A percentile compares a stretch with the other conserved stretches of the same genome.
Evolutionary conservation across 371 early-diverging fungal genomes (phyloP).

Genomic region (Smittium culicis): DNA sequence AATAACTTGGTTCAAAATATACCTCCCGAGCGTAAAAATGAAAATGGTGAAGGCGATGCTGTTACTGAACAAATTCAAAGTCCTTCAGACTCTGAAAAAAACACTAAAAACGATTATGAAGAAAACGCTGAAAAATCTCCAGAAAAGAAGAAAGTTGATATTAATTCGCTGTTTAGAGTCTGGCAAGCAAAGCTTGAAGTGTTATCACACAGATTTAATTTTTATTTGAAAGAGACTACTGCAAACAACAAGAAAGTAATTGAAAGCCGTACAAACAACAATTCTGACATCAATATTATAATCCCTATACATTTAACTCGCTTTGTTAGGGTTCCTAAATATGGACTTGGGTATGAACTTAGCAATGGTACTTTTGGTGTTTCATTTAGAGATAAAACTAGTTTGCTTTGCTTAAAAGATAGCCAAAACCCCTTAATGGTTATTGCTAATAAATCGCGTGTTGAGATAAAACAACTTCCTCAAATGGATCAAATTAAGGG

Average conservation of each 20-base stretch:
- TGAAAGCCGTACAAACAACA: neutral
- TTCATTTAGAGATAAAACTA: conserved; percentile 12
- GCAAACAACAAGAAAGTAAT: neutral
- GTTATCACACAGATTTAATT: conserved; percentile 7
- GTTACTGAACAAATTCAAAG: neutral
- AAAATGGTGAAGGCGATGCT: neutral
- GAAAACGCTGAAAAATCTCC: neutral
- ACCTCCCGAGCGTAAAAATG: too few relatives aligned
- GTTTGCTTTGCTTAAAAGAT: neutral
- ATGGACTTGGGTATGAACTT: conserved; percentile 12
- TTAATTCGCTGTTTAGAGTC: conserved; percentile 4
- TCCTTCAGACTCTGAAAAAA: neutral
- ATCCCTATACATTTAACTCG: conserved; percentile 10
- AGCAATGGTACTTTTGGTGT: conserved; percentile 12
- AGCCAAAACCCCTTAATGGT: neutral
- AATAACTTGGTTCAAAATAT: too few relatives aligned
- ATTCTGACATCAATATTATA: neutral
- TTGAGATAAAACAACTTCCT: conserved; percentile 10
- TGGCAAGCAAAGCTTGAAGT: conserved; percentile 11
- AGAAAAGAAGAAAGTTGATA: conserved; percentile 2
- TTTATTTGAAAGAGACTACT: conserved; percentile 3
- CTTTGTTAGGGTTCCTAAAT: conserved; percentile 11
- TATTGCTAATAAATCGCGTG: neutral
- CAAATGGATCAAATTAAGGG: conserved; percentile 9
- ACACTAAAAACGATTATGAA: neutral